phyloP scores from a whole-genome alignment of 2,329 filamentous ascomycete genomes.

The Fusarium nematophilum region DNA sequence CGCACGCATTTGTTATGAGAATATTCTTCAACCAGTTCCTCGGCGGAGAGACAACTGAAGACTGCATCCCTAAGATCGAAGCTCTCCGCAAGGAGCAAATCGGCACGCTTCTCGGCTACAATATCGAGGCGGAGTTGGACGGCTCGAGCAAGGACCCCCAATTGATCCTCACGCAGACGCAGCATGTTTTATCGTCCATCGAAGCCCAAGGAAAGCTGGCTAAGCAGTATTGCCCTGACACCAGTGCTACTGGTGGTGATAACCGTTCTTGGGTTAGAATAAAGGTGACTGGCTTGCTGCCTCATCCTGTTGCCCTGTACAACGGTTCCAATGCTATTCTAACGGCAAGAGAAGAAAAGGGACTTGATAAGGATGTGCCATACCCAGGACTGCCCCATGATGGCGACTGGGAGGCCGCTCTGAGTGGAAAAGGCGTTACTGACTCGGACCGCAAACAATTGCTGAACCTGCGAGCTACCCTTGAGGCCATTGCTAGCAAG shows the following conservation, averaged over 20 bases:
- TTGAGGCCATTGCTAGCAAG: constrained; percentile 29
- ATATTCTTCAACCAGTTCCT: constrained; percentile 39
- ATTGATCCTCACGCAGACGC: constrained; percentile 28
- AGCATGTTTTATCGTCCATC: constrained; percentile 30
- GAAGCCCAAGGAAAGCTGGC: constrained; percentile 26
- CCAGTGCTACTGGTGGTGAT: constrained; percentile 19
- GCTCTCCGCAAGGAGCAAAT: constrained; percentile 17
- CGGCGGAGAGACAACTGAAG: constrained; percentile 18
- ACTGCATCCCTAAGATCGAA: constrained; percentile 36
- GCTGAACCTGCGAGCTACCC: constrained; percentile 10
- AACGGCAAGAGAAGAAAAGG: constrained; percentile 17
- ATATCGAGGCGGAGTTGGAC: constrained; percentile 36
- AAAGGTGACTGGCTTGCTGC: constrained; percentile 33
- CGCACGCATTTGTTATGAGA: constrained; percentile 24
- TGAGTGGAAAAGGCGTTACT: constrained; percentile 28
- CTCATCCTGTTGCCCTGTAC: constrained; percentile 27
- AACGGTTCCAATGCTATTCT: constrained; percentile 30
- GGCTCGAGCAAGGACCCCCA: constrained; percentile 38
- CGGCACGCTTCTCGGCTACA: constrained; percentile 37
- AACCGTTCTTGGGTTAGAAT: constrained; percentile 34
- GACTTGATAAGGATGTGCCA: constrained; percentile 31
- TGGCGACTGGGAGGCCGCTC: constrained; percentile 32
- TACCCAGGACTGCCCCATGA: constrained; percentile 35
- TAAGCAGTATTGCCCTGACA: constrained; percentile 22
- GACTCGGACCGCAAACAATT: constrained; percentile 27